Base-by-base conservation (phyloP, 202 grass and related monocot genomes). In the Musa balbisiana region DNA sequence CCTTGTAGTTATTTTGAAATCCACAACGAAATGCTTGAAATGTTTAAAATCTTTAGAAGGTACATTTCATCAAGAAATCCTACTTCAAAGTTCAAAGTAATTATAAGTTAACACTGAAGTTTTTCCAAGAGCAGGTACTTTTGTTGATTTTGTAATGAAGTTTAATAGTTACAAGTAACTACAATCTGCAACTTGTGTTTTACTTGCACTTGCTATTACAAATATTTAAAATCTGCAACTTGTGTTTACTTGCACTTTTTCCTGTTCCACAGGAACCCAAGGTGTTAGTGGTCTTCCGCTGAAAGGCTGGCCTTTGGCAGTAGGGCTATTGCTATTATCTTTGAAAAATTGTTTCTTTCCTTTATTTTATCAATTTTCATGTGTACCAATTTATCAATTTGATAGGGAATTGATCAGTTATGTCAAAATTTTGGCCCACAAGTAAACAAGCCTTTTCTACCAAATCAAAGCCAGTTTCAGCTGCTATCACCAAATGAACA, bases 291-390 rank as follows among this genome's bases (percentile, higher is more conserved):
- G 90, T 80, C 82, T 92, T 78, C 90, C 90, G 16, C 79, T 89
- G 43, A 97, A 91, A 89, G 93, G 93, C 65, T 92, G 93, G 93
- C 93, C 90, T 73, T 74, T 92, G 76, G 90, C 90, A 58, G 92
- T 96, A 90, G 85, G 86, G 82, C 58, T 5, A 71, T 20, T 54
- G 68, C 62, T 62, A 51, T 69, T 76, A 67, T 62, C 78, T 79
- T 73, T 23, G 3, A 22, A 62, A 11, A 17, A 52, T n/a, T 70
- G 4, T 55, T 74, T 74, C 23, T 84, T 13, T 85, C 59, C 12
- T 62, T 84, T 59, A 78, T 64, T 74, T 89, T 79, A 81, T 65
- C 17, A 76, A 27, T 67, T 71, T 82, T 82, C 21, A 58, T 80
- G 71, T 81, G 73, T 79, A 82, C 77, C 80, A 68, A 67, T 73